phyloP scores from a whole-genome alignment of 108 stramenopile genomes.

The Skeletonema menzelii region DNA sequence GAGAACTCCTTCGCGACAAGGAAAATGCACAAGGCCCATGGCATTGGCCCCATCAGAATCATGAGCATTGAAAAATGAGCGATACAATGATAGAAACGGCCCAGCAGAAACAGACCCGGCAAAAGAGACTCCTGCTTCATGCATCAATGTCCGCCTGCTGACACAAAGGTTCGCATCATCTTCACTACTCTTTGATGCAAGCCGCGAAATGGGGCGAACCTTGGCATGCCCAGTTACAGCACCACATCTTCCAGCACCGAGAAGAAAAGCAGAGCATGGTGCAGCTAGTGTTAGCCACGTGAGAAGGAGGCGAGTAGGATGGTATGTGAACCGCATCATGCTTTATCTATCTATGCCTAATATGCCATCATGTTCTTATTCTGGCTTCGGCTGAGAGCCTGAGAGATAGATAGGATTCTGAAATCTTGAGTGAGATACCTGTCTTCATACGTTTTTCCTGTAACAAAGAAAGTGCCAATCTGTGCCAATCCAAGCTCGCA shows the following conservation, averaged over 20 bases:
- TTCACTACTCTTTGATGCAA: not conserved
- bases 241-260: not conserved
- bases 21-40: constrained; percentile 48
- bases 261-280: not conserved
- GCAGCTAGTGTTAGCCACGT: not conserved
- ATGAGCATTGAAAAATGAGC: not conserved
- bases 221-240: not conserved
- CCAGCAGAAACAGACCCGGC: constrained; percentile 35
- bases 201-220: not conserved
- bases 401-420: no score
- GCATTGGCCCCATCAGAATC: constrained; percentile 17
- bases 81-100: constrained; percentile 19
- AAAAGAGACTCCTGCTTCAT: constrained; percentile 10
- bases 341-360: no score
- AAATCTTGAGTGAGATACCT: no score
- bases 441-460: no score
- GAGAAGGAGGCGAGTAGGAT: not conserved
- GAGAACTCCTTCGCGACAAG: constrained; percentile 22
- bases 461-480: no score
- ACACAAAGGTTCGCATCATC: not conserved
- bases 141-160: constrained; percentile 23
- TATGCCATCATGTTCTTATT: no score
- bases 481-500: no score
- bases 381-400: no score
- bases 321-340: no score